phyloP scores from a whole-genome alignment of 2,329 filamentous ascomycete genomes.

The Aspergillus cejpii region DNA sequence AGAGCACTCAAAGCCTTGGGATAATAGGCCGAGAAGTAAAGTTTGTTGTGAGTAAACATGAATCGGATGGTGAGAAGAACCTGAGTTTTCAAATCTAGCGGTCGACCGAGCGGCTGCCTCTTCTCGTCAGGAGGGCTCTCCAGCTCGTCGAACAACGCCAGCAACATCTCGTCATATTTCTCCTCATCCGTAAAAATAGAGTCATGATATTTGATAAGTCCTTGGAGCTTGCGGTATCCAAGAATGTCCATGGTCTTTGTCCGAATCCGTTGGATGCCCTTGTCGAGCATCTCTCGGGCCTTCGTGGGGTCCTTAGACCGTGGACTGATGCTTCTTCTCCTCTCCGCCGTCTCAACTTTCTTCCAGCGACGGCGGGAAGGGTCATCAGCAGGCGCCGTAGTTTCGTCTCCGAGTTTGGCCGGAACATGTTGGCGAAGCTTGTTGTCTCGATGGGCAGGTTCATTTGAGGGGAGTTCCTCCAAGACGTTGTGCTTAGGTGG shows the following conservation, averaged over 20 bases:
- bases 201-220: conserved; percentile 35
- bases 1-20: conserved; percentile 33
- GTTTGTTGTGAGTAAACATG: conserved; percentile 33
- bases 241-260: conserved; percentile 36
- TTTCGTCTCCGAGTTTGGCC: conserved; percentile 12
- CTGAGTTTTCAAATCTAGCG: conserved; percentile 38
- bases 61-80: conserved; percentile 38
- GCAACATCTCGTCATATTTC: conserved; percentile 35
- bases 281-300: conserved; percentile 35
- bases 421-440: conserved; percentile 18
- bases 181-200: conserved; percentile 31
- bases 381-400: conserved; percentile 17
- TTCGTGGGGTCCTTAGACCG: conserved; percentile 35
- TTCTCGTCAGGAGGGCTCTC: conserved; percentile 29
- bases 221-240: conserved; percentile 40
- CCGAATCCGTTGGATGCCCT: conserved; percentile 33
- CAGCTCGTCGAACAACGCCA: conserved; percentile 35
- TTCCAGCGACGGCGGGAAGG: conserved; percentile 28
- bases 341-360: conserved; percentile 26
- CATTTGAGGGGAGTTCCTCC: conserved; percentile 37
- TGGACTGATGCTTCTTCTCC: conserved; percentile 32
- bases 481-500: conserved; percentile 27
- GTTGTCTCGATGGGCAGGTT: conserved; percentile 26
- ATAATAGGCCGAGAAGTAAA: conserved; percentile 32
- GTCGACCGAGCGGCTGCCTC: conserved; percentile 18